A percentile compares a stretch with the other conserved stretches of the same genome.
Conservation (phyloP, 306 rosid species). For the Prinsepia uniflora region DNA sequence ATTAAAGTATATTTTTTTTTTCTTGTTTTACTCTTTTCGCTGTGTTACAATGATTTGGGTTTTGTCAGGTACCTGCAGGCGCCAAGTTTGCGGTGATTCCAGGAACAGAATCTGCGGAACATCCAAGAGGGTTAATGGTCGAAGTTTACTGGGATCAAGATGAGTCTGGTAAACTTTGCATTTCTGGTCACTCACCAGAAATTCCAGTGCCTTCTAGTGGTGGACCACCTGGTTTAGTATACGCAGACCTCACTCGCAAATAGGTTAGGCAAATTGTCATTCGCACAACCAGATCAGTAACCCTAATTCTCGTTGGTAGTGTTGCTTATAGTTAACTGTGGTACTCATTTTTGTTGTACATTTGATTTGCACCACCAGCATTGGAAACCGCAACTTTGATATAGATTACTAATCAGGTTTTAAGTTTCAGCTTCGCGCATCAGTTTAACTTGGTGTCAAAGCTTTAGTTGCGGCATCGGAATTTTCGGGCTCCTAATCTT, state of each 20-base stretch:
- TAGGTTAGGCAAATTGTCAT: not conserved
- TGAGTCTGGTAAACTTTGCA: slow-evolving; percentile 65
- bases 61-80: slow-evolving; percentile 62
- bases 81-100: slow-evolving; percentile 36
- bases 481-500: too few relatives aligned
- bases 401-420: not conserved
- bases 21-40: too few relatives aligned
- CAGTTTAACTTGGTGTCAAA: not conserved
- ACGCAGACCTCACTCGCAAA: not conserved
- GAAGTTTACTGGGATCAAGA: slow-evolving; percentile 87
- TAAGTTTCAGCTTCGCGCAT: not conserved
- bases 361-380: not conserved
- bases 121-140: slow-evolving; percentile 69
- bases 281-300: too few relatives aligned
- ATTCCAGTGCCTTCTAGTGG: slow-evolving; percentile 43
- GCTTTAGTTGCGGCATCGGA: too few relatives aligned
- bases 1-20: too few relatives aligned
- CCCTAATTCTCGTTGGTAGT: too few relatives aligned
- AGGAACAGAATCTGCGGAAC: slow-evolving; percentile 47
- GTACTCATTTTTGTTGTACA: not conserved
- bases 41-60: too few relatives aligned
- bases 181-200: slow-evolving; percentile 58
- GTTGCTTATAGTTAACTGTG: not conserved
- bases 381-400: not conserved
- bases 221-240: slow-evolving; percentile 19